phyloP scores from a whole-genome alignment of 163 green algal species.

The Scenedesmus sp. region DNA sequence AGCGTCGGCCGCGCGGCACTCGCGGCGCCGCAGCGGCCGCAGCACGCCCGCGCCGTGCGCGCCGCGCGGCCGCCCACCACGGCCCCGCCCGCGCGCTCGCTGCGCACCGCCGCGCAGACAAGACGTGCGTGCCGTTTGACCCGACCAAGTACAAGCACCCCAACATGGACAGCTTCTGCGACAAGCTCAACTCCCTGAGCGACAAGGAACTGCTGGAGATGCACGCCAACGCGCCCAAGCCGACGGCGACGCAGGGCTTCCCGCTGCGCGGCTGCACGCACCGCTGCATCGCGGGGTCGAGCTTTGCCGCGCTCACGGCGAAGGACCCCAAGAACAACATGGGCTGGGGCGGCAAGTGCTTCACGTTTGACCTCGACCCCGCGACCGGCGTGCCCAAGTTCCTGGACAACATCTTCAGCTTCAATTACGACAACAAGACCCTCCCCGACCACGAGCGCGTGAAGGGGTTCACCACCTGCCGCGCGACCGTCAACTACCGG shows the following conservation, averaged over 20 bases:
- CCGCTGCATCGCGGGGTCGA: conserved; percentile 1
- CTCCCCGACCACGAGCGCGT: not conserved
- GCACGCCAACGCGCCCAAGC: not conserved
- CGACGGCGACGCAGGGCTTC: not conserved
- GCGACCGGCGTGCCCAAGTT: not conserved
- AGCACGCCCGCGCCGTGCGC: no score
- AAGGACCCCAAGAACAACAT: conserved; percentile 13
- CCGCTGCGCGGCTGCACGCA: conserved; percentile 13
- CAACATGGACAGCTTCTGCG: conserved; percentile 4
- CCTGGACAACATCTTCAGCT: not conserved
- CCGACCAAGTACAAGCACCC: not conserved
- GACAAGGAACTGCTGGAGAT: not conserved
- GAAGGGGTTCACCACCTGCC: not conserved
- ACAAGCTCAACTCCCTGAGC: conserved; percentile 12
- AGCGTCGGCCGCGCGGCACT: no score
- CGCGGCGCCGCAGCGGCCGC: no score
- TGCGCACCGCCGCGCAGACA: no score
- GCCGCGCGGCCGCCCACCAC: no score
- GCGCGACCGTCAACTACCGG: not conserved
- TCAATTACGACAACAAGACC: not conserved
- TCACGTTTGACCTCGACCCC: not conserved
- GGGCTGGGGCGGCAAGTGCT: conserved; percentile 30
- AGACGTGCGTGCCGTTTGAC: conserved; percentile 21
- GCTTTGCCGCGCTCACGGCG: not conserved
- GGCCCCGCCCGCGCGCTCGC: no score